Evolutionary conservation across 2,329 filamentous ascomycete genomes (phyloP).

Genomic region (Colletotrichum tamarilloi): DNA sequence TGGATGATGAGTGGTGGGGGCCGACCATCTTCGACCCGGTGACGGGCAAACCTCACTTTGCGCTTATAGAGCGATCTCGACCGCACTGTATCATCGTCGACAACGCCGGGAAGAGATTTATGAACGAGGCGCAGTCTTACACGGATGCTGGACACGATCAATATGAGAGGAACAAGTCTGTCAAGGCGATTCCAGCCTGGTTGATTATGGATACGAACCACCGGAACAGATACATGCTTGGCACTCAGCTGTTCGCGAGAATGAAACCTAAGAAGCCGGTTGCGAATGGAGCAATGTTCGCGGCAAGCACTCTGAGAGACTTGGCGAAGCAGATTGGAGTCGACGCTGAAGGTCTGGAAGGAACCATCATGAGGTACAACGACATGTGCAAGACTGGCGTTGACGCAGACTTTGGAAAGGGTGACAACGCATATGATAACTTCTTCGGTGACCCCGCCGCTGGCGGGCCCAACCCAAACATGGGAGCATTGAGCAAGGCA

Average conservation of each 20-base stretch:
- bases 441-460: slow-evolving; percentile 44
- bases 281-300: slow-evolving; percentile 39
- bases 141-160: slow-evolving; percentile 40
- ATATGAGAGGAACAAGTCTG: slow-evolving; percentile 37
- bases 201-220: slow-evolving; percentile 46
- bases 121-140: slow-evolving; percentile 48
- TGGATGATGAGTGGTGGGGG: slow-evolving; percentile 49
- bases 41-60: slow-evolving; percentile 36
- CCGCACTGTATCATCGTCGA: slow-evolving; percentile 51
- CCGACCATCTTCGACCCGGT: slow-evolving; percentile 43
- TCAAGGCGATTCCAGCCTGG: slow-evolving; percentile 43
- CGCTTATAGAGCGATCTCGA: slow-evolving; percentile 42
- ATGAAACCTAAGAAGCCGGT: slow-evolving; percentile 35
- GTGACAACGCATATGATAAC: slow-evolving; percentile 44
- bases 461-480: slow-evolving; percentile 4
- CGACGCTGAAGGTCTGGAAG: slow-evolving; percentile 34
- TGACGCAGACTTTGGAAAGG: slow-evolving; percentile 48
- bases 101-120: slow-evolving; percentile 44
- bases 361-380: slow-evolving; percentile 45
- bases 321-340: slow-evolving; percentile 43
- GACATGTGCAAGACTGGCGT: slow-evolving; percentile 41
- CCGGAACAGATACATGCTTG: slow-evolving; percentile 44
- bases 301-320: slow-evolving; percentile 39
- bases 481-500: slow-evolving; percentile 38
- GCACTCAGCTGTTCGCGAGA: slow-evolving; percentile 1